A percentile compares a stretch with the other conserved stretches of the same genome.
These are phyloP conservation scores for Cryptomeria japonica DNA, from an alignment of 75 land plant species.

Conservation along the genomic window DNA sequence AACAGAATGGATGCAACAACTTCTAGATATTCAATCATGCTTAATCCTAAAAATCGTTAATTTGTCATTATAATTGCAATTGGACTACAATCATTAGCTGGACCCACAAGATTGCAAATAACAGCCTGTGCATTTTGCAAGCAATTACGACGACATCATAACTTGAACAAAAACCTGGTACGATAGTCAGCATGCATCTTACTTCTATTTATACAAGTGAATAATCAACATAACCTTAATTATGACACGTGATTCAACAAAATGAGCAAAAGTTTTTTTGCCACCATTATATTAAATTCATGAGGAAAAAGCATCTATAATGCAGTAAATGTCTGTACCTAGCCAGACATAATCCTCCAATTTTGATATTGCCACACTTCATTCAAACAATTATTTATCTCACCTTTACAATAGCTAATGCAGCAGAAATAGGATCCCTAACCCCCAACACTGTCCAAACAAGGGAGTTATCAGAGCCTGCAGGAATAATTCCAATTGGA, in stretches of 20 bases:
- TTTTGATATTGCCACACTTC: background rate
- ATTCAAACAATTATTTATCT: background rate
- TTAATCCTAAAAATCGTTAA: background rate
- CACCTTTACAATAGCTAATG: slow-evolving; percentile 79
- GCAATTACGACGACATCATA: background rate
- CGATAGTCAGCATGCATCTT: background rate
- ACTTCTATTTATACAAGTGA: background rate
- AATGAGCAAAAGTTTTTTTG: background rate
- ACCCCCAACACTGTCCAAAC: slow-evolving; percentile 96
- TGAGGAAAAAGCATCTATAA: background rate
- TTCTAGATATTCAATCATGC: background rate
- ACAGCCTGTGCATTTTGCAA: background rate
- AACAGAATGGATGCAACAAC: background rate
- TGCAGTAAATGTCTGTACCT: background rate
- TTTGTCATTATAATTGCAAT: background rate
- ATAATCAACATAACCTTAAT: background rate
- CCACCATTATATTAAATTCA: background rate
- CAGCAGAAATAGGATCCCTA: slow-evolving; percentile 88
- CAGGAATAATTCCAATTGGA: slow-evolving; percentile 95
- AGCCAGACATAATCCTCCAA: slow-evolving; percentile 8
- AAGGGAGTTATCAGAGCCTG: slow-evolving; percentile 96
- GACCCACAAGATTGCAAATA: background rate
- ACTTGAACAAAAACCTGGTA: background rate
- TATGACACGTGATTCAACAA: background rate
- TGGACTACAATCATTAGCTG: background rate